Evolutionary conservation across 306 rosid species (phyloP).

Genomic region (Heteromeles arbutifolia): DNA sequence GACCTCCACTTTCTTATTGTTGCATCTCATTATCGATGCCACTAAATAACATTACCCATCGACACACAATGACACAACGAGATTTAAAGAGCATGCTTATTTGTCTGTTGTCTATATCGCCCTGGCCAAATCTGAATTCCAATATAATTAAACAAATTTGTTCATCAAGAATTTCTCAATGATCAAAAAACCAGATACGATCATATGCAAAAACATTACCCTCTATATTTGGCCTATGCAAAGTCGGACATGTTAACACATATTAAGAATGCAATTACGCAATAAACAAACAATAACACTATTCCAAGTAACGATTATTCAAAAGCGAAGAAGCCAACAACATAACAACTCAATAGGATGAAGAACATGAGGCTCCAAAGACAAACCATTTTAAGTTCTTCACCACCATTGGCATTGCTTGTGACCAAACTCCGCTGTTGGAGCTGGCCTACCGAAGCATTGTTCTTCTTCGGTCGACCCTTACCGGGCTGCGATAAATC

Average conservation of each 20-base stretch:
- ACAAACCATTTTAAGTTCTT: conserved; percentile 79
- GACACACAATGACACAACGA: neutral
- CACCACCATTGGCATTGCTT: conserved; percentile 32
- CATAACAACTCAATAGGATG: conserved; percentile 10
- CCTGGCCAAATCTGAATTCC: neutral
- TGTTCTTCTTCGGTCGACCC: conserved; percentile 28
- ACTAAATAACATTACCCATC: no score
- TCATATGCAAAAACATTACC: conserved; percentile 6
- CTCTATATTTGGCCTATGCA: neutral
- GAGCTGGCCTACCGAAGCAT: conserved; percentile 31
- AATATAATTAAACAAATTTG: neutral
- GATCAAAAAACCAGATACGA: conserved; percentile 5
- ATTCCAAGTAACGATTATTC: neutral
- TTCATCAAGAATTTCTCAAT: neutral
- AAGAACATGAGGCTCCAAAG: conserved; percentile 3
- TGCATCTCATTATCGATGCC: neutral
- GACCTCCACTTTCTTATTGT: neutral
- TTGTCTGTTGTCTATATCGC: neutral
- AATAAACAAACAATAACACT: neutral
- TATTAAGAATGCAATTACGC: neutral
- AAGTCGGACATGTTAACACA: neutral
- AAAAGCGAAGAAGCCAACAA: neutral
- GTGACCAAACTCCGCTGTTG: conserved; percentile 35
- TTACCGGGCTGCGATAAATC: conserved; percentile 56
- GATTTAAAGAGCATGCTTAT: neutral